Percentiles rank a stretch among this genome's conserved stretches.
Evolutionary conservation across 2,329 filamentous ascomycete genomes (phyloP).

Genomic region (Stachybotrys elegans): DNA sequence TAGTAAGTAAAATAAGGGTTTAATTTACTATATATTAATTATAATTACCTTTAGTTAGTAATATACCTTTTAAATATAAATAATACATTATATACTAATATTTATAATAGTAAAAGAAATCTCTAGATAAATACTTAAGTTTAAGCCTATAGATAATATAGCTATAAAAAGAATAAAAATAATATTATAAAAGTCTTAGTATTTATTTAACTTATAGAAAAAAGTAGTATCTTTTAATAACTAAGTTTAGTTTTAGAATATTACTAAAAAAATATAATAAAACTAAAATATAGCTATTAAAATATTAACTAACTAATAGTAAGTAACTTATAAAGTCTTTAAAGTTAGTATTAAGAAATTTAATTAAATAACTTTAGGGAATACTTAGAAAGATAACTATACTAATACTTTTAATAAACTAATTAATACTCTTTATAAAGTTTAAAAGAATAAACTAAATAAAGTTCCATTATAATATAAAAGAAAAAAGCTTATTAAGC

Average conservation of each 20-base stretch:
- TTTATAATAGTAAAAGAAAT: neutral
- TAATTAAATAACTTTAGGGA: slow-evolving; percentile 3
- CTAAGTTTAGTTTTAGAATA: slow-evolving; percentile 4
- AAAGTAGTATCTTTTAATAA: slow-evolving; percentile 6
- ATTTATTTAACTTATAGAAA: slow-evolving; percentile 3
- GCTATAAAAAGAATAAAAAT: neutral
- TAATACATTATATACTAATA: neutral
- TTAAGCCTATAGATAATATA: slow-evolving; percentile 3
- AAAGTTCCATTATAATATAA: slow-evolving; percentile 1
- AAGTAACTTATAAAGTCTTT: slow-evolving; percentile 6
- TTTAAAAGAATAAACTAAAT: slow-evolving; percentile 2
- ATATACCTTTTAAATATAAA: slow-evolving; percentile 1
- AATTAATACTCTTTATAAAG: slow-evolving; percentile 5
- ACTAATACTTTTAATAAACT: slow-evolving; percentile 3
- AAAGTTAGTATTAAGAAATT: neutral
- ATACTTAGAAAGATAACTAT: slow-evolving; percentile 4
- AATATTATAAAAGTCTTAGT: slow-evolving; percentile 2
- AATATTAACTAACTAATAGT: neutral
- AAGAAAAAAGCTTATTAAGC: neutral
- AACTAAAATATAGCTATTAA: neutral
- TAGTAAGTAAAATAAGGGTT: neutral
- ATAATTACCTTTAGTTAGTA: slow-evolving; percentile 2
- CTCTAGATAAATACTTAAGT: neutral
- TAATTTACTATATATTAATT: neutral
- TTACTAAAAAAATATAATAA: slow-evolving; percentile 5